These are phyloP conservation scores for Talaromyces sp. DNA, from an alignment of 2,329 filamentous ascomycete genomes.

Conservation along the genomic window DNA sequence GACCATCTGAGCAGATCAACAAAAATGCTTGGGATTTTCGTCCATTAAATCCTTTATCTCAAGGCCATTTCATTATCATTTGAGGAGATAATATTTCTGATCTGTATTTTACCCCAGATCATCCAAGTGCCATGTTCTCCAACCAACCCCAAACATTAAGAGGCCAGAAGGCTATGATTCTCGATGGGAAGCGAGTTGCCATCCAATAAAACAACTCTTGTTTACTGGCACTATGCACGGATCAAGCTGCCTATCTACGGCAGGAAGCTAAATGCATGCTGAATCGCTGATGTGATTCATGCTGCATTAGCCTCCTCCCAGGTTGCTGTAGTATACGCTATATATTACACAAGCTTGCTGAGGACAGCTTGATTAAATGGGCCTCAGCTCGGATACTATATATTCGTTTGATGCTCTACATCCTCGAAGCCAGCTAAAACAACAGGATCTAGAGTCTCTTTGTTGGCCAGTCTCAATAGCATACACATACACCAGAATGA, in stretches of 20 bases:
- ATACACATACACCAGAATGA: background rate
- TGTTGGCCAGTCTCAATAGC: background rate
- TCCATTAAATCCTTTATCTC: no score
- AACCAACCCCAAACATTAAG: background rate
- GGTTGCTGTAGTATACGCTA: no score
- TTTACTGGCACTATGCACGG: background rate
- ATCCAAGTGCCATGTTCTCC: background rate
- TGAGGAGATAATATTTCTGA: background rate
- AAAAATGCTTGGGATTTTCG: no score
- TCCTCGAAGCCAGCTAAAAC: background rate
- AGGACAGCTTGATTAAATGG: background rate
- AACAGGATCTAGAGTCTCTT: background rate
- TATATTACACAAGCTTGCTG: no score
- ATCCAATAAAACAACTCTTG: background rate
- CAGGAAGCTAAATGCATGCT: no score
- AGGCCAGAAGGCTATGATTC: background rate
- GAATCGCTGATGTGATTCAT: no score
- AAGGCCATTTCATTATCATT: no score
- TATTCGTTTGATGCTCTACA: background rate
- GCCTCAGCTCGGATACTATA: background rate
- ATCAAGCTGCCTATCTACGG: background rate
- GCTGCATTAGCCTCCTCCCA: no score
- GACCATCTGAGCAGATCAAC: no score
- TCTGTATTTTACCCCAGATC: background rate
- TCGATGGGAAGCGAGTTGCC: background rate